phyloP scores from a whole-genome alignment of 164 flowering plant genomes.

The Aristolochia californica region DNA sequence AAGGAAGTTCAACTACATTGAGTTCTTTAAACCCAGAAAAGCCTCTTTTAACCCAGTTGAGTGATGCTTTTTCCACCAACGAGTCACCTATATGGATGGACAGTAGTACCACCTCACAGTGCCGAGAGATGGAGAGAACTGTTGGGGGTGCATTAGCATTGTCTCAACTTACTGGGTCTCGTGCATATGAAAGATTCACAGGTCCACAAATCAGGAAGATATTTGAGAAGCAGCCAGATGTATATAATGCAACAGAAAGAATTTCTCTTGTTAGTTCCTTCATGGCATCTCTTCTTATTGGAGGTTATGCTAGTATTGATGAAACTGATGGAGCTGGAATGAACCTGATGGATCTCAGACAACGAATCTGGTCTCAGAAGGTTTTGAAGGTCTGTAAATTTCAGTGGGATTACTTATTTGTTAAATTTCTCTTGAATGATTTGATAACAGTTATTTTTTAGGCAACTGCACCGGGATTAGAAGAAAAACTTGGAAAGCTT shows the following conservation, averaged over 20 bases:
- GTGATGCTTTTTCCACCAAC: slow-evolving; percentile 51
- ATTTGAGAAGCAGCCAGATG: slow-evolving; percentile 53
- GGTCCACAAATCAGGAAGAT: slow-evolving; percentile 89
- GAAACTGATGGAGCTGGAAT: slow-evolving; percentile 94
- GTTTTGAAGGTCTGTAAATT: slow-evolving; percentile 18
- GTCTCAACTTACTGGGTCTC: slow-evolving; percentile 71
- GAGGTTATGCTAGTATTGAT: slow-evolving; percentile 78
- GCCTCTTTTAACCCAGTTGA: slow-evolving; percentile 47
- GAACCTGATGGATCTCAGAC: slow-evolving; percentile 74
- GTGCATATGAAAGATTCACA: slow-evolving; percentile 75
- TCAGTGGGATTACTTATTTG: neutral
- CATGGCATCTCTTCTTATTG: slow-evolving; percentile 78
- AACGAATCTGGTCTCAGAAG: slow-evolving; percentile 21
- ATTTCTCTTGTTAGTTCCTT: slow-evolving; percentile 97
- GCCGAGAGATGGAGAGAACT: slow-evolving; percentile 73
- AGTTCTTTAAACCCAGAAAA: slow-evolving; percentile 53
- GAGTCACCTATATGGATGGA: slow-evolving; percentile 99
- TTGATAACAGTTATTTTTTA: slow-evolving; percentile 11
- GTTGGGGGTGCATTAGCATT: slow-evolving; percentile 82
- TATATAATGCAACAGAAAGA: slow-evolving; percentile 66
- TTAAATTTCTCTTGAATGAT: slow-evolving; percentile 1
- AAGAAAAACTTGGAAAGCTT: slow-evolving; percentile 77
- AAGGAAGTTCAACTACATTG: slow-evolving; percentile 40
- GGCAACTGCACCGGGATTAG: slow-evolving; percentile 91
- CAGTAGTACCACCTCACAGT: slow-evolving; percentile 81